Conservation (phyloP, 768 basidiomycete genomes). For the Podaxis mareebaensis region DNA sequence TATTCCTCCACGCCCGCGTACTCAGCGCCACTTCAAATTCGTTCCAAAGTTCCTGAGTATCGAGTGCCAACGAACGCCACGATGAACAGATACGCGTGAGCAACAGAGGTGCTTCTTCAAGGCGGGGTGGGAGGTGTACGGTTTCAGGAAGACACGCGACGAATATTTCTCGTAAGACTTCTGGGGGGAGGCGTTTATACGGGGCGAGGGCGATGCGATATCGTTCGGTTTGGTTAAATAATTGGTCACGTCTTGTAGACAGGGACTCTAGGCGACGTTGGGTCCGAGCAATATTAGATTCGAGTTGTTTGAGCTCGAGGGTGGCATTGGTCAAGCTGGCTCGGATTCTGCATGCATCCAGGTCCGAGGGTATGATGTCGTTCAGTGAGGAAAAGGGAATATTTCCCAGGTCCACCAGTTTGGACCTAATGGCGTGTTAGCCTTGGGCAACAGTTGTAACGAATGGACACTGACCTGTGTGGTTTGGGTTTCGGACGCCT, state of each 20-base stretch:
- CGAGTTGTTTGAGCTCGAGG: slow-evolving; percentile 13
- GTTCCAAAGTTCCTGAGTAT: slow-evolving; percentile 24
- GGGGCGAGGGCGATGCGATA: slow-evolving; percentile 23
- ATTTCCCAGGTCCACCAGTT: slow-evolving; percentile 10
- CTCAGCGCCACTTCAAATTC: slow-evolving; percentile 13
- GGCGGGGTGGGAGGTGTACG: slow-evolving; percentile 14
- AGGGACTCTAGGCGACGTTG: slow-evolving; percentile 12
- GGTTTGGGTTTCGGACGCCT: slow-evolving; percentile 3
- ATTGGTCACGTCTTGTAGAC: slow-evolving; percentile 1
- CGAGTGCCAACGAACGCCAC: slow-evolving; percentile 21
- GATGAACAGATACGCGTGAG: slow-evolving; percentile 22
- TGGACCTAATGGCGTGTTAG: slow-evolving; percentile 4
- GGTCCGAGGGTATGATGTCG: slow-evolving; percentile 11
- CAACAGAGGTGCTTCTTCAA: slow-evolving; percentile 20
- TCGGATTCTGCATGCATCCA: slow-evolving; percentile 4
- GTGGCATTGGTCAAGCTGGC: slow-evolving; percentile 7
- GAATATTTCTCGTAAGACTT: slow-evolving; percentile 22
- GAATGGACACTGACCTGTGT: background rate
- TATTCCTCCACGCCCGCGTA: slow-evolving; percentile 9
- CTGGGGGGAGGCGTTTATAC: slow-evolving; percentile 22
- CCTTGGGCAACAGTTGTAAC: no score
- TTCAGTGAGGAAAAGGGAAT: slow-evolving; percentile 7
- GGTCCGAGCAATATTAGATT: slow-evolving; percentile 11
- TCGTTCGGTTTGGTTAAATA: slow-evolving; percentile 8
- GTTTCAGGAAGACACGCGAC: slow-evolving; percentile 15